Base-by-base conservation (phyloP, 2,329 filamentous ascomycete species). In the Drechslerella coelobrocha region DNA sequence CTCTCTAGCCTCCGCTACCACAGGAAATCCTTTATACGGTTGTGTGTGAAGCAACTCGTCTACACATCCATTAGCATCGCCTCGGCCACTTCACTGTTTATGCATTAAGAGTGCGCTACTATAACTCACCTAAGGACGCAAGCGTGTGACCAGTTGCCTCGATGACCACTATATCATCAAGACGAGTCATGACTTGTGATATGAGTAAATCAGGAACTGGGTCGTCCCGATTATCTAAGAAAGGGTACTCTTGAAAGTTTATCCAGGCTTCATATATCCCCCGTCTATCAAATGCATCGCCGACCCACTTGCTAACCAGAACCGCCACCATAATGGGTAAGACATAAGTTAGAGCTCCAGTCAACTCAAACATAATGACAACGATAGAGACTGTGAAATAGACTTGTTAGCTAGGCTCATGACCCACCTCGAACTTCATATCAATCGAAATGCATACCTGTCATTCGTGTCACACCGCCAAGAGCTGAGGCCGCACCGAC, bases 181-280 rank as follows among this genome's bases (percentile, higher is more conserved):
- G 86, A 56, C 89, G 85, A 0, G 93, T 97, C 92, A 97, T 97
- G 76, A 97, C 87, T 74, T 92, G 89, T 8, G 87, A 84, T n/a
- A 90, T 90, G 0, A 90, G 87, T 1, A 97, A 86, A 79, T 97
- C 92, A 21, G 92, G 92, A 8, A 95, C 86, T 14, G 84, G 81
- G 29, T 94, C 90, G 76, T 96, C 92, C 75, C 88, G 89, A 78
- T 95, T 94, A 79, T 97, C 93, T 60, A 99, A 85, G 80, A 93
- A 97, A 0, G 94, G 94, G 78, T 97, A 99, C 74, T 90, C 91
- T 77, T 95, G 94, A 80, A 97, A 88, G 75, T 92, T 89, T 77
- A 99, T 99, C 94, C 94, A 99, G 60, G 89, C 89, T 78, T 99
- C 94, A 81, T 99, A 99, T 79, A 99, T 97, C 73, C 94, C 92